Conservation (phyloP, 306 rosid species). For the Sicyos edulis region DNA sequence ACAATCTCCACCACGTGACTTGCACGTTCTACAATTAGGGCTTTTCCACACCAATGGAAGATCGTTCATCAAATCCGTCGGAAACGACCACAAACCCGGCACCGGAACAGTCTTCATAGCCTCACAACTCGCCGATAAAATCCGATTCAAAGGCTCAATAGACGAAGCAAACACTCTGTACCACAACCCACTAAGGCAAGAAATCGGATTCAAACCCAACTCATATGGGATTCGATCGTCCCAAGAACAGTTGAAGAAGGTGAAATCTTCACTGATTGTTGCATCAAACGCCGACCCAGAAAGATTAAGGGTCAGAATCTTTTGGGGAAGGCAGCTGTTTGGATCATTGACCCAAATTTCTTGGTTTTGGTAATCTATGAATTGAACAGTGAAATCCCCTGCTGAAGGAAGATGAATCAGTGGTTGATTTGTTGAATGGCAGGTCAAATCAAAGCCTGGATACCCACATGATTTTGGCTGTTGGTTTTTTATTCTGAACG, state of each 20-base stretch:
- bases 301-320: conserved; percentile 45
- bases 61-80: conserved; percentile 37
- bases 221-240: conserved; percentile 20
- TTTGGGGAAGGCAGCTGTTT: conserved; percentile 49
- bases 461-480: conserved; percentile 44
- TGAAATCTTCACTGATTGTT: conserved; percentile 31
- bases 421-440: conserved; percentile 36
- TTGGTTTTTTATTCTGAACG: conserved; percentile 33
- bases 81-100: conserved; percentile 37
- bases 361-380: conserved; percentile 50
- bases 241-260: conserved; percentile 65
- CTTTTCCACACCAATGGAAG: conserved; percentile 48
- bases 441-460: conserved; percentile 48
- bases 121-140: conserved; percentile 35
- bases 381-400: conserved; percentile 36
- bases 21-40: conserved; percentile 60
- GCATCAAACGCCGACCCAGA: conserved; percentile 44
- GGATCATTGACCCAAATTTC: conserved; percentile 67
- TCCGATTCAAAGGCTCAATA: conserved; percentile 15
- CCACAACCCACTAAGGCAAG: conserved; percentile 40
- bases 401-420: conserved; percentile 42
- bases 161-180: conserved; percentile 50
- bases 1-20: conserved; percentile 49
- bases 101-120: conserved; percentile 29
- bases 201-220: conserved; percentile 34